Evolutionary conservation across 2,329 filamentous ascomycete genomes (phyloP).

Genomic region (Fusarium zealandicum): DNA sequence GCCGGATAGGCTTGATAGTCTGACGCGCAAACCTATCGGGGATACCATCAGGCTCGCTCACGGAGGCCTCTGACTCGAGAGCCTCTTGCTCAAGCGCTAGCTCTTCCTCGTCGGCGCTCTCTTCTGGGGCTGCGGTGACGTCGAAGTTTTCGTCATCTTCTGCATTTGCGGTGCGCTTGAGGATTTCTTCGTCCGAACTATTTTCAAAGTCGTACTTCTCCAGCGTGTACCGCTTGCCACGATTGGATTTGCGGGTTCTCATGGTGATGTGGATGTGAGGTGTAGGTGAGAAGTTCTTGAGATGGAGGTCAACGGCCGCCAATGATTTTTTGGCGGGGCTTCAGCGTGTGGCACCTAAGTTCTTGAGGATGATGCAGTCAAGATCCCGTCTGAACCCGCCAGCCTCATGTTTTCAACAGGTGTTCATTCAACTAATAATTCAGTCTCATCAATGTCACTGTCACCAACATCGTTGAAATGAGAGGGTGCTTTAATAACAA

Average conservation of each 20-base stretch:
- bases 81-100: slow-evolving; percentile 43
- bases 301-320: slow-evolving; percentile 5
- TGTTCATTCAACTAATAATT: too few relatives aligned
- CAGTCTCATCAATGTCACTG: too few relatives aligned
- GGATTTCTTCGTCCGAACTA: slow-evolving; percentile 43
- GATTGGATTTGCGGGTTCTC: slow-evolving; percentile 50
- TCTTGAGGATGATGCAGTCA: too few relatives aligned
- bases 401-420: too few relatives aligned
- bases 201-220: slow-evolving; percentile 48
- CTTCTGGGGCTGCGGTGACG: slow-evolving; percentile 40
- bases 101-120: slow-evolving; percentile 46
- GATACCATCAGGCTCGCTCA: slow-evolving; percentile 39
- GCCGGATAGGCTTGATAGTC: slow-evolving; percentile 35
- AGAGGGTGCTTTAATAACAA: too few relatives aligned
- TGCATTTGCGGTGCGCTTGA: slow-evolving; percentile 32
- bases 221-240: slow-evolving; percentile 45
- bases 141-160: slow-evolving; percentile 46
- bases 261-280: slow-evolving; percentile 33
- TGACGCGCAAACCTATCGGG: slow-evolving; percentile 43
- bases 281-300: slow-evolving; percentile 8
- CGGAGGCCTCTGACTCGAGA: slow-evolving; percentile 37
- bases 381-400: too few relatives aligned
- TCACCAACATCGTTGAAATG: too few relatives aligned
- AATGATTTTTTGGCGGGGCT: slow-evolving; percentile 26
- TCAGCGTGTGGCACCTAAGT: neutral